Evolutionary conservation across 2,329 filamentous ascomycete genomes (phyloP).

Genomic region (Aspergillus latus): DNA sequence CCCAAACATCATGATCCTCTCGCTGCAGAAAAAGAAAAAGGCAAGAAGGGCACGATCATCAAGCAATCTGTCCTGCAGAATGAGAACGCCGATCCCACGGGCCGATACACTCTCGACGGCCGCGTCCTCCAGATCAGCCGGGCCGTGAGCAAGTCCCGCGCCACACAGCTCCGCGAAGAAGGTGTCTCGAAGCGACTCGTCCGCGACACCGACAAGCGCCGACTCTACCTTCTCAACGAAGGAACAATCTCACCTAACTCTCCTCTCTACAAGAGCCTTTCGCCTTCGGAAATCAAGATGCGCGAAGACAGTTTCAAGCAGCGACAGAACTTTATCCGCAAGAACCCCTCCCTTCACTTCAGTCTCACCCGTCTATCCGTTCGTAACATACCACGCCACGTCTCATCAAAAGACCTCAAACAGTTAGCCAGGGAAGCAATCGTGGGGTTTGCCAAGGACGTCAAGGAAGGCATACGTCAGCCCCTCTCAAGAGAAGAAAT

Average conservation of each 20-base stretch:
- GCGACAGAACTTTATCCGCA: conserved; percentile 84
- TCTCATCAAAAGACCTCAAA: conserved; percentile 86
- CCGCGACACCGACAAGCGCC: conserved; percentile 81
- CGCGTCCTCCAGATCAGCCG: conserved; percentile 80
- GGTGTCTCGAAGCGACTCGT: conserved; percentile 63
- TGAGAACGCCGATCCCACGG: conserved; percentile 75
- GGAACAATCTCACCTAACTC: conserved; percentile 78
- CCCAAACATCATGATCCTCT: conserved; percentile 55
- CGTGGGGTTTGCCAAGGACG: conserved; percentile 89
- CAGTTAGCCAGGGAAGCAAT: conserved; percentile 87
- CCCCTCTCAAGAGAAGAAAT: conserved; percentile 89
- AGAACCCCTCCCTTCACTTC: conserved; percentile 84
- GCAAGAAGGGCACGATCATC: conserved; percentile 47
- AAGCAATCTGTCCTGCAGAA: conserved; percentile 86
- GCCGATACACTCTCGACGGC: conserved; percentile 86
- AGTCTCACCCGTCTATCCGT: conserved; percentile 87
- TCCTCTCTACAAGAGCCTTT: conserved; percentile 71
- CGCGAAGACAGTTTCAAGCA: conserved; percentile 83
- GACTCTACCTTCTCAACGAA: conserved; percentile 83
- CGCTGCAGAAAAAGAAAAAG: conserved; percentile 42
- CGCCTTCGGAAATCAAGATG: conserved; percentile 79
- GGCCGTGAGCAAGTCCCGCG: conserved; percentile 81
- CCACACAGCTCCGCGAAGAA: conserved; percentile 70
- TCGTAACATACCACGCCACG: conserved; percentile 81
- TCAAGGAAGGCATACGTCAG: conserved; percentile 72